A percentile compares a stretch with the other conserved stretches of the same genome.
Conservation (phyloP, 129 eudicot genomes). For the Silybum marianum region DNA sequence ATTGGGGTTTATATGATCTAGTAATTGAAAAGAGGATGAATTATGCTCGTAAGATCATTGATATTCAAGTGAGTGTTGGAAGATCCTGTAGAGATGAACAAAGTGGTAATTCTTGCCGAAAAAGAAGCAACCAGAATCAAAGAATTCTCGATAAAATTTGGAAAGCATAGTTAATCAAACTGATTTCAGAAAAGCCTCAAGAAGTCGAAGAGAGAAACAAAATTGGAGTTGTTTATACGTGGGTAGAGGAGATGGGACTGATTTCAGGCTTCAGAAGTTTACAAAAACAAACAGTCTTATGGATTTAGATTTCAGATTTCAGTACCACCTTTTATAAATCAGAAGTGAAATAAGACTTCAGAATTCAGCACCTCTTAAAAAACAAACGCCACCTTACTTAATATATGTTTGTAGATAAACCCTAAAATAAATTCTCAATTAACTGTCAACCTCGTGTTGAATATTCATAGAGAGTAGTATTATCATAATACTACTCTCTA, state of each 20-base stretch:
- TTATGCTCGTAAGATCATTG: constrained; percentile 3
- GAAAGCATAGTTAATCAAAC: background rate
- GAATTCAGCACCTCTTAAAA: too few species aligned
- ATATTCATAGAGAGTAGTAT: too few species aligned
- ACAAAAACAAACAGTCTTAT: too few species aligned
- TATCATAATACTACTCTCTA: too few species aligned
- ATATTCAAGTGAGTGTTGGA: constrained; percentile 18
- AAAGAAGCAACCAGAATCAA: background rate
- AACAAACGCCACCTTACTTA: too few species aligned
- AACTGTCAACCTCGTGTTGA: too few species aligned
- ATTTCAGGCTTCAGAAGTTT: too few species aligned
- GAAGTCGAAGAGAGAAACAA: background rate
- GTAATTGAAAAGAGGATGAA: background rate
- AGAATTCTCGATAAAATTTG: background rate
- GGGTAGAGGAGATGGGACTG: background rate
- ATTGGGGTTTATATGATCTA: background rate
- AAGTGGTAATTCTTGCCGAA: background rate
- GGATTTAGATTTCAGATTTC: too few species aligned
- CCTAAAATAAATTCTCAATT: too few species aligned
- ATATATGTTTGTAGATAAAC: too few species aligned
- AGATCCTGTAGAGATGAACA: constrained; percentile 15
- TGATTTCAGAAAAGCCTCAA: background rate
- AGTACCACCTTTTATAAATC: too few species aligned
- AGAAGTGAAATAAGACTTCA: too few species aligned
- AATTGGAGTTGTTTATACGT: background rate